These are phyloP conservation scores for Fusarium torulosum DNA, from an alignment of 2,329 filamentous ascomycete species.

Conservation along the genomic window DNA sequence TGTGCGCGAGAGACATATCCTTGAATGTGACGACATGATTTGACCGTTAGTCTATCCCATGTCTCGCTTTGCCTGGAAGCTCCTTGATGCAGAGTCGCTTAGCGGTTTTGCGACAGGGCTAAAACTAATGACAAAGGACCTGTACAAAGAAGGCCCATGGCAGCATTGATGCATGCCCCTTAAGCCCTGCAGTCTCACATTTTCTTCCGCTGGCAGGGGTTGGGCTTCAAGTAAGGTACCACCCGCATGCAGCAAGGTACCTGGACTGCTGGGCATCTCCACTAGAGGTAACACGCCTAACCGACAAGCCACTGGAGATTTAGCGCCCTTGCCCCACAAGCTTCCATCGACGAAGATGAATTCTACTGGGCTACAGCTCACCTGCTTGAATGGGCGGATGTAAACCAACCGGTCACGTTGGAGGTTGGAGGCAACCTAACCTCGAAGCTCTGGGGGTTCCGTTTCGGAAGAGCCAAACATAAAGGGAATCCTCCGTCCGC, in stretches of 20 bases:
- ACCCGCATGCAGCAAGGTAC: constrained; percentile 36
- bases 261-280: constrained; percentile 15
- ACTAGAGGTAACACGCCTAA: constrained; percentile 35
- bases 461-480: constrained; percentile 41
- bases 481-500: constrained; percentile 43
- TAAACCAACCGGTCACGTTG: constrained; percentile 42
- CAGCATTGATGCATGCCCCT: constrained; percentile 28
- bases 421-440: constrained; percentile 43
- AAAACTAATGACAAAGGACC: constrained; percentile 11
- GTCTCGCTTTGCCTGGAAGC: constrained; percentile 3
- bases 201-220: constrained; percentile 26
- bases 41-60: constrained; percentile 5
- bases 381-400: constrained; percentile 26
- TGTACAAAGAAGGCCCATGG: constrained; percentile 9
- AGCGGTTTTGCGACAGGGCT: constrained; percentile 10
- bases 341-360: constrained; percentile 31
- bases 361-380: constrained; percentile 16
- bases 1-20: constrained; percentile 1
- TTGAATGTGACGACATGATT: constrained; percentile 3
- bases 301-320: constrained; percentile 38
- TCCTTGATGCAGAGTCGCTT: constrained; percentile 24
- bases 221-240: constrained; percentile 35
- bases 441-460: constrained; percentile 19
- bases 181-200: constrained; percentile 21
- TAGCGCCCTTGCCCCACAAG: constrained; percentile 42